Evolutionary conservation across 1,139 yeast genomes (phyloP), one percentile per base, ranked within the genome.

Genomic region (Debaryomyces subglobosus): DNA sequence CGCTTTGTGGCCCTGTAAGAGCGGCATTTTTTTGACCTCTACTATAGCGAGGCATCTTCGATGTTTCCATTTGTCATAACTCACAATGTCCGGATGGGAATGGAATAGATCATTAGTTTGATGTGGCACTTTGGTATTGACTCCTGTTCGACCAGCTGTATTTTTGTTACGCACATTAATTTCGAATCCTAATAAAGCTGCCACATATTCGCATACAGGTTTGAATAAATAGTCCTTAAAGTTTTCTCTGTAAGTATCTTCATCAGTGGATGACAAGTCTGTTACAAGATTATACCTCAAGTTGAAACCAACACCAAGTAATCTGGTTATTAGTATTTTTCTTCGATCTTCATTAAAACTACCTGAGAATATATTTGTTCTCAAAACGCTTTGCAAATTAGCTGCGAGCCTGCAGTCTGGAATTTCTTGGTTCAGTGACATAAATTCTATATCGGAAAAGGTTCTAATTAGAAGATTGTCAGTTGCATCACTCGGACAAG

Each of bases 21-120:
- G n/a, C 5, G 46, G 46, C 8, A 43, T 25, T 18, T 9, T 27
- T 36, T 43, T 35, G 8, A 36, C 41, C 23, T 43, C 33, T 13
- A 29, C 33, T 7, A 29, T 29, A 29, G 33, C 33, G 2, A 29
- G 20, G 3, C 18, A n/a, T 23, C n/a, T 13, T 13, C 18, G 4
- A 4, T 29, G 16, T 10, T 8, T 18, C 6, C 25, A 12, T 5
- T 38, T 7, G 21, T 9, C 9, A n/a, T 38, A 38, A n/a, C 21
- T 33, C 7, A 27, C 27, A 2, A 38, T 38, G 25, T 38, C 41
- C 13, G 41, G 41, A 24, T 38, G 20, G 2, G 33, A 24, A 24
- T 38, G 3, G 12, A 38, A 38, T 5, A 38, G 6, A 13, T 38
- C 41, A 24, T 38, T 38, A 10, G 33, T 29, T 29, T 12, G 16